Percentiles rank a stretch among this genome's conserved stretches.
phyloP scores from a whole-genome alignment of 2,329 filamentous ascomycete genomes.

The Cladosporium sphaerospermum region DNA sequence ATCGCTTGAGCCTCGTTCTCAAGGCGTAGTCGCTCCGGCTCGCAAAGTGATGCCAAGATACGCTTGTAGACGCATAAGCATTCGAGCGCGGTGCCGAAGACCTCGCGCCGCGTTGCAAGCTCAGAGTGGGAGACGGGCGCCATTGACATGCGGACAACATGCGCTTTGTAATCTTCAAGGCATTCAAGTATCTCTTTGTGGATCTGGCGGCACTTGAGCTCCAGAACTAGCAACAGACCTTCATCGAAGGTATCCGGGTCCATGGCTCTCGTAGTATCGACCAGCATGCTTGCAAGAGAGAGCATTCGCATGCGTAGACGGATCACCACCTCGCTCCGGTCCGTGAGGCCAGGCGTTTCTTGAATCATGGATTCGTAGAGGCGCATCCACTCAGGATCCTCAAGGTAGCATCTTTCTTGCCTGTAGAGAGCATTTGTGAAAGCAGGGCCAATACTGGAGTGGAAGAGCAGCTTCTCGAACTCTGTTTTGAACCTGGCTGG shows the following conservation, averaged over 20 bases:
- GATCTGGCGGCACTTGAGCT: conserved; percentile 11
- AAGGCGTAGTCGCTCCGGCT: conserved; percentile 19
- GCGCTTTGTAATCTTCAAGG: conserved; percentile 23
- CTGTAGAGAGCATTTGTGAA: conserved; percentile 21
- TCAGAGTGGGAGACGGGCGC: conserved; percentile 14
- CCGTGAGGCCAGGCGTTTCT: conserved; percentile 16
- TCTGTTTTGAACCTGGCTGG: conserved; percentile 28
- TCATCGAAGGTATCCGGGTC: conserved; percentile 3
- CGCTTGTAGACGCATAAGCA: conserved; percentile 20
- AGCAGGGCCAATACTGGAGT: conserved; percentile 30
- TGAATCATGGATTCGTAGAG: conserved; percentile 19
- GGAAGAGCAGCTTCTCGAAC: conserved; percentile 33
- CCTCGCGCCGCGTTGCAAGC: conserved; percentile 19
- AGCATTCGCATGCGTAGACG: conserved; percentile 20
- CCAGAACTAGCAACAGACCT: neutral
- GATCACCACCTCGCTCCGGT: conserved; percentile 20
- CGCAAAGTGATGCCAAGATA: conserved; percentile 16
- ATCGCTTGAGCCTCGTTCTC: conserved; percentile 27
- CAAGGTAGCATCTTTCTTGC: conserved; percentile 26
- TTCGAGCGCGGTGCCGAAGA: conserved; percentile 21
- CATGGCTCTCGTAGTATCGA: conserved; percentile 16
- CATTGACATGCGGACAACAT: conserved; percentile 19
- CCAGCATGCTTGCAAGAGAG: conserved; percentile 19
- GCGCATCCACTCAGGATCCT: conserved; percentile 26
- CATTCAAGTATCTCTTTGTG: conserved; percentile 16